Percentiles rank a stretch among this genome's conserved stretches.
phyloP scores from a whole-genome alignment of 352 stramenopile species.

The Salisapilia sapeloensis region DNA sequence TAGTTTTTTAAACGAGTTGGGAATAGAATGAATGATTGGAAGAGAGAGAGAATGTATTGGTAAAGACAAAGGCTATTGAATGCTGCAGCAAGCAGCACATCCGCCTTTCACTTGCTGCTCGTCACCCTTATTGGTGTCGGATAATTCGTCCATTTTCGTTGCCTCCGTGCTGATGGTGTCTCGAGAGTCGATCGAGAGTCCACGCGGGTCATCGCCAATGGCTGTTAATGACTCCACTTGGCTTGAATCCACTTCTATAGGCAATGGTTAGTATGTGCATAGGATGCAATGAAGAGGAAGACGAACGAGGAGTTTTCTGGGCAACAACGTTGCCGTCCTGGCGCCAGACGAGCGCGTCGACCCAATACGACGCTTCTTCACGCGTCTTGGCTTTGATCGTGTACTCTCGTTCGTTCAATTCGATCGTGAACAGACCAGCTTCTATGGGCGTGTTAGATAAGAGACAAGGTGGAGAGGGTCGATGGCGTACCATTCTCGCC shows the following conservation, averaged over 20 bases:
- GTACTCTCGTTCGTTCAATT: slow-evolving; percentile 82
- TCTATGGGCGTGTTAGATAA: background rate
- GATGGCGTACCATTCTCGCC: slow-evolving; percentile 8
- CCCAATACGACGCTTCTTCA: slow-evolving; percentile 76
- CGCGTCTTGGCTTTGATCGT: slow-evolving; percentile 80
- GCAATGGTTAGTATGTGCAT: too few relatives aligned
- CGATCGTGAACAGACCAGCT: slow-evolving; percentile 74
- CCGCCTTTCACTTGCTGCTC: slow-evolving; percentile 13
- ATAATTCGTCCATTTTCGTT: background rate
- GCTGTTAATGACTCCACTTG: slow-evolving; percentile 16
- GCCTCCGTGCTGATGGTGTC: slow-evolving; percentile 8
- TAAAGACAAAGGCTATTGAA: slow-evolving; percentile 26
- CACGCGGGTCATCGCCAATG: slow-evolving; percentile 13
- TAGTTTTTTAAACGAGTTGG: slow-evolving; percentile 61
- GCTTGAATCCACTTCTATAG: too few relatives aligned
- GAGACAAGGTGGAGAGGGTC: background rate
- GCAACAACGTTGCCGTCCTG: slow-evolving; percentile 64
- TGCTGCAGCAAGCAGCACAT: slow-evolving; percentile 46
- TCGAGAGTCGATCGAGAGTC: slow-evolving; percentile 8
- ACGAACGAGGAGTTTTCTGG: slow-evolving; percentile 50
- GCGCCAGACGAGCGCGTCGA: slow-evolving; percentile 75
- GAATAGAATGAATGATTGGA: slow-evolving; percentile 28
- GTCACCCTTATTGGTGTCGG: slow-evolving; percentile 4
- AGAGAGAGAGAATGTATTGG: slow-evolving; percentile 9
- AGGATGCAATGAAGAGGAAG: background rate